These are phyloP conservation scores for Eutrema japonicum DNA, from an alignment of 345 rosid genomes.

Conservation along the genomic window DNA sequence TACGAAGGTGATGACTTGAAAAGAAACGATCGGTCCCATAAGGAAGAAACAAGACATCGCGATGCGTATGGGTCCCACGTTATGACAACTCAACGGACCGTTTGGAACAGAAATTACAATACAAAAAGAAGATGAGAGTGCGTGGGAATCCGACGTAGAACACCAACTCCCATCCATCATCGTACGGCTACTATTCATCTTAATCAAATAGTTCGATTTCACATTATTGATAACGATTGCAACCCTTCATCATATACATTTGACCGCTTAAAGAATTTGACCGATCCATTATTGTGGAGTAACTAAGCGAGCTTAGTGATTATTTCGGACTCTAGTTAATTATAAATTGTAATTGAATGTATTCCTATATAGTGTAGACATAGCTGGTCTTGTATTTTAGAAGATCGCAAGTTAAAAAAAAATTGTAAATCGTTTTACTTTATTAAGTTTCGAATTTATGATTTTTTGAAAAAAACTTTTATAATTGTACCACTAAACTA, in stretches of 20 bases:
- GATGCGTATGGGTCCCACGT: slow-evolving; percentile 32
- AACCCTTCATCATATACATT: slow-evolving; percentile 21
- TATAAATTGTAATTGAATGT: not conserved
- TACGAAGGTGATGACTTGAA: slow-evolving; percentile 23
- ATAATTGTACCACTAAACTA: too few species aligned
- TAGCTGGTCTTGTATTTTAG: too few species aligned
- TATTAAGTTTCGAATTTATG: too few species aligned
- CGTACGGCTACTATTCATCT: slow-evolving; percentile 36
- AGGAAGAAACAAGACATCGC: slow-evolving; percentile 28
- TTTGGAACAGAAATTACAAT: slow-evolving; percentile 15
- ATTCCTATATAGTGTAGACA: not conserved
- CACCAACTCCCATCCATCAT: slow-evolving; percentile 28
- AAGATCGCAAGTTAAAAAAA: too few species aligned
- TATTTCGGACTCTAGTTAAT: not conserved
- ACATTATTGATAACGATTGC: slow-evolving; percentile 34
- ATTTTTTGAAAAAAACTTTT: too few species aligned
- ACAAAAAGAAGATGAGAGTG: slow-evolving; percentile 26
- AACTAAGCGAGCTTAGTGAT: slow-evolving; percentile 8
- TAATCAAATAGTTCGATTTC: slow-evolving; percentile 13
- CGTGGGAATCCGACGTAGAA: slow-evolving; percentile 36
- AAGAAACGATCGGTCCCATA: slow-evolving; percentile 18
- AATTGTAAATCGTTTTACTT: too few species aligned
- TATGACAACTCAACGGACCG: slow-evolving; percentile 39
- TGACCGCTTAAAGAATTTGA: slow-evolving; percentile 14
- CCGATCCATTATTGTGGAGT: slow-evolving; percentile 31